Base-by-base conservation (phyloP, 2,329 filamentous ascomycete genomes). In the Trichoderma sp. region DNA sequence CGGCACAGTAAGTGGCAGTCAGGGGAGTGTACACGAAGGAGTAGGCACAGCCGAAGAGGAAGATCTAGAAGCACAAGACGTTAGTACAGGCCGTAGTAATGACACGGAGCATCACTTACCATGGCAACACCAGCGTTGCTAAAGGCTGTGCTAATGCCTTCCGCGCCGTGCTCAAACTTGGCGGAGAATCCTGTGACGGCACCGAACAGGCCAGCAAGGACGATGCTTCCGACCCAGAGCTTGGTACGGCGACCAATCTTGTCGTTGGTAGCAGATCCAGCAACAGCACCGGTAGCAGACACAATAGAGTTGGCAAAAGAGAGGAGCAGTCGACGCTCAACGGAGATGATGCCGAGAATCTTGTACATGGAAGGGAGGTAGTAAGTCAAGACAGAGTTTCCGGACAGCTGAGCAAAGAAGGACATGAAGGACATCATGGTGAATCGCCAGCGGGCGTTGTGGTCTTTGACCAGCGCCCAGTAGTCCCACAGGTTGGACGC, bases 341-440 rank as follows among this genome's bases (percentile, higher is more conserved):
- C 88, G 84, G 71, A 85, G 8, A 83, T 84, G 73, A 91, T 85
- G 55, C 88, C 86, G 58, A 86, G 82, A 7, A 86, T 83, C 43
- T 81, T 80, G 55, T 88, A 81, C 77, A 85, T 84, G 7, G 83
- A 83, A 34, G 88, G 84, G 75, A 90, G 87, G 76, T 90, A 82
- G 73, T 88, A 89, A 1, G 84, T 83, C 13, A 82, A 81, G 9
- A 86, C 77, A 1, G 82, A 84, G 77, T 87, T 86, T 5, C 85
- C 87, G 5, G 83, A 84, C 72, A 86, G 84, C 76, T 90, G 87
- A 1, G 85, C 85, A 74, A 89, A 87, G 59, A 86, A 81, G 6
- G 85, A 83, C 79, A 88, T 86, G 23, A 83, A 83, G 3, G 85
- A 77, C 39, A 87, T 86, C 73, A 85, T 86, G 50, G 85, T 80